These are phyloP conservation scores for Colletotrichum agaves DNA, from an alignment of 2,329 filamentous ascomycete genomes.

Conservation along the genomic window DNA sequence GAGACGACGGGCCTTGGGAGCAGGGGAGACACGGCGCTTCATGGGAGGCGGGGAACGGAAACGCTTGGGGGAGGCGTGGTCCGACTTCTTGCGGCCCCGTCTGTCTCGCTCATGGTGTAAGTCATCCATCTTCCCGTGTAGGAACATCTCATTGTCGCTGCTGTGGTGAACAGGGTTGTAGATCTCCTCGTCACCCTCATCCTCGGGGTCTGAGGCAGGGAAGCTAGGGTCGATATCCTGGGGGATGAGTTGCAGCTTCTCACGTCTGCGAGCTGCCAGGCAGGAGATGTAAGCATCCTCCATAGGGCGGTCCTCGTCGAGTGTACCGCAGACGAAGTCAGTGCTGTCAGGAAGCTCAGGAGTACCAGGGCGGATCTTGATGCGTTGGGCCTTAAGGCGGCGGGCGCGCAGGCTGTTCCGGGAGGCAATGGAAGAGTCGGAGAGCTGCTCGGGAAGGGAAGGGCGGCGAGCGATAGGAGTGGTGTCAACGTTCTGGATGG, in stretches of 20 bases:
- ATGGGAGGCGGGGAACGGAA: constrained; percentile 59
- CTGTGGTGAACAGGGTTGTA: constrained; percentile 67
- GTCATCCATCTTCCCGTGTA: constrained; percentile 78
- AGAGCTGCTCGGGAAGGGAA: constrained; percentile 58
- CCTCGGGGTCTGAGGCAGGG: constrained; percentile 91
- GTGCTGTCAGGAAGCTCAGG: constrained; percentile 95
- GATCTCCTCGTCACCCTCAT: constrained; percentile 80
- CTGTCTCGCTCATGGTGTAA: constrained; percentile 68
- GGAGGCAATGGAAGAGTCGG: constrained; percentile 70
- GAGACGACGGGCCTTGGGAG: constrained; percentile 60
- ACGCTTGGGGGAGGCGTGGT: constrained; percentile 57
- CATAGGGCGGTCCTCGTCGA: constrained; percentile 94
- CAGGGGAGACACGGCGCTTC: constrained; percentile 61
- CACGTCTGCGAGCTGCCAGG: constrained; percentile 81
- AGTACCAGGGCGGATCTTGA: constrained; percentile 73
- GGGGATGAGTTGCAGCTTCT: constrained; percentile 85
- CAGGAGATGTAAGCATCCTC: constrained; percentile 93
- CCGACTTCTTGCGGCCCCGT: constrained; percentile 61
- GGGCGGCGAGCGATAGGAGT: constrained; percentile 52
- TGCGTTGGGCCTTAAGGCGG: constrained; percentile 50
- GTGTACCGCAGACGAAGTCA: constrained; percentile 97
- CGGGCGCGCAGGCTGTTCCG: constrained; percentile 47
- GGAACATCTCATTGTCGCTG: constrained; percentile 77
- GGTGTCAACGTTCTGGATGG: constrained; percentile 51
- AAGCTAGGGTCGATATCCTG: constrained; percentile 99